phyloP scores from a whole-genome alignment of 768 basidiomycete genomes.

The Phylloporus sp. region DNA sequence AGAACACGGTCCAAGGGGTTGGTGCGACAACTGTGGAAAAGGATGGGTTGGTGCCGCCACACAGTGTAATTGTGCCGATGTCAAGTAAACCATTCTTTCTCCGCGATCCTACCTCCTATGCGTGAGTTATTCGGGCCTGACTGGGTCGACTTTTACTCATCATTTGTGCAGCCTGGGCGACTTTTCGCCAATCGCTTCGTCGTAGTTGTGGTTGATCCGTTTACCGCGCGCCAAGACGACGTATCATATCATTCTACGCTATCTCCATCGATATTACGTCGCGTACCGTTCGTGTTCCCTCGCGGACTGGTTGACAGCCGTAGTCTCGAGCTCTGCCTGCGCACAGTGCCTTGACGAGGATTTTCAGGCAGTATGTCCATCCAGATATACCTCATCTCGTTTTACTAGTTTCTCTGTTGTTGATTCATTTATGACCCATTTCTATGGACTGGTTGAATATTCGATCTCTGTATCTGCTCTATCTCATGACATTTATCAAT shows the following conservation, averaged over 20 bases:
- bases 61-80: constrained; percentile 60
- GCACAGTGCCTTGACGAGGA: constrained; percentile 20
- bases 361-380: constrained; percentile 23
- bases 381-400: constrained; percentile 4
- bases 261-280: constrained; percentile 49
- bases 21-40: constrained; percentile 77
- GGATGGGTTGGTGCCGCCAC: constrained; percentile 53
- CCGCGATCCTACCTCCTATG: constrained; percentile 21
- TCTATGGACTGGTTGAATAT: constrained; percentile 14
- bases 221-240: constrained; percentile 27
- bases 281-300: constrained; percentile 55
- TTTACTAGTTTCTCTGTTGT: not conserved
- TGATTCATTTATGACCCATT: constrained; percentile 4
- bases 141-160: constrained; percentile 14
- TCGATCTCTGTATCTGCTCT: not conserved
- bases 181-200: constrained; percentile 38
- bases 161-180: constrained; percentile 28
- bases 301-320: constrained; percentile 64
- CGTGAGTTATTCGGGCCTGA: constrained; percentile 15
- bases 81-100: constrained; percentile 47
- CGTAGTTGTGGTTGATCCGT: constrained; percentile 39
- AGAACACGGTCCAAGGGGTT: constrained; percentile 54
- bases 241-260: constrained; percentile 34
- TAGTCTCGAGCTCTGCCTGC: constrained; percentile 48
- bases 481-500: constrained; percentile 10